phyloP scores from a whole-genome alignment of 73 alveolate species.

The Paramecium sonneborni region DNA sequence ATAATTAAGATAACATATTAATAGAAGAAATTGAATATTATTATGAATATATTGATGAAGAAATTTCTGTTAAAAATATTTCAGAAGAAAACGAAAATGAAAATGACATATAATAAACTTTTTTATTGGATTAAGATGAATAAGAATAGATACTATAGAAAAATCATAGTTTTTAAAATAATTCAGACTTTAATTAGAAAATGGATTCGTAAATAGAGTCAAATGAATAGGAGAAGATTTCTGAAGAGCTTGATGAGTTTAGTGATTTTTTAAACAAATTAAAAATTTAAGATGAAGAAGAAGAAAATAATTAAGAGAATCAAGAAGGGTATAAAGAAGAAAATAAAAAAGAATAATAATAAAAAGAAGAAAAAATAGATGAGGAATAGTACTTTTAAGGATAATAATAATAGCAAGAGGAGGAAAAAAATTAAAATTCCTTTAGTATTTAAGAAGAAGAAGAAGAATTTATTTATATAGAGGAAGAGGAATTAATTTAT shows the following conservation, averaged over 20 bases:
- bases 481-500: no score
- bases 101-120: neutral
- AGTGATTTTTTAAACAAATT: no score
- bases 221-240: neutral
- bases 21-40: neutral
- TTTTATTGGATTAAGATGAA: no score
- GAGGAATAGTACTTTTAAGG: no score
- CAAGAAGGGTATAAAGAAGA: neutral
- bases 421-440: no score
- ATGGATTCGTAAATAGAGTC: neutral
- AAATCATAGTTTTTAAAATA: neutral
- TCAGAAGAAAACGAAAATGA: neutral
- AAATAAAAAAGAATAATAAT: neutral
- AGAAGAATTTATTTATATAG: no score
- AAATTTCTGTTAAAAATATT: neutral
- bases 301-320: neutral
- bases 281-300: neutral
- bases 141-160: neutral
- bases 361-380: neutral
- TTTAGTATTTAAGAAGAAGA: no score
- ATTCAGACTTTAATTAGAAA: neutral
- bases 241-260: neutral
- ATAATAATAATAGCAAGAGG: no score
- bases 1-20: neutral
- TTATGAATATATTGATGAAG: neutral